Conservation (phyloP, 2,329 filamentous ascomycete species). For the Aspergillus eucalypticola region DNA sequence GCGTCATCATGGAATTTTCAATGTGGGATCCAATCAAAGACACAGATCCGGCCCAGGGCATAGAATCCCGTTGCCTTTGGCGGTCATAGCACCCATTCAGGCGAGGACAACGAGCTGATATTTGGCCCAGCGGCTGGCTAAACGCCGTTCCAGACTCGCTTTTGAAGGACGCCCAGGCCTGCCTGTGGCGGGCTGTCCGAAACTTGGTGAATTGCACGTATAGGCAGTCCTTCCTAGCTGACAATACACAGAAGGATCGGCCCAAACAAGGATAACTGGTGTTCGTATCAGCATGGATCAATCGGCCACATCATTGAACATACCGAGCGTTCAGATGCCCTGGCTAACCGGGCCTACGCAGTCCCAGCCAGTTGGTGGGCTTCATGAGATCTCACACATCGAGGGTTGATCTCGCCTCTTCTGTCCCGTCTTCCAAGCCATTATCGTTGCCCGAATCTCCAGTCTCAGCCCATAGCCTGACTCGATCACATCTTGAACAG, state of each 20-base stretch:
- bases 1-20: not conserved
- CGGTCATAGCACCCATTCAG: constrained; percentile 9
- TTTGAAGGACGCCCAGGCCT: not conserved
- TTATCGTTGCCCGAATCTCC: not conserved
- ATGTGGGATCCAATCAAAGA: not conserved
- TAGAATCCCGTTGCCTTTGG: not conserved
- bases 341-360: not conserved
- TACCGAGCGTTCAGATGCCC: not conserved
- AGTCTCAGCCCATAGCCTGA: not conserved
- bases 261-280: not conserved
- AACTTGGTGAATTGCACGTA: not conserved
- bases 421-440: constrained; percentile 2
- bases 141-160: not conserved
- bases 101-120: not conserved
- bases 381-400: not conserved
- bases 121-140: not conserved
- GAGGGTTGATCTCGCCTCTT: not conserved
- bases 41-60: not conserved
- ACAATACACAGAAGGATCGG: not conserved
- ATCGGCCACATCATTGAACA: not conserved
- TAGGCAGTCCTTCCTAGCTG: not conserved
- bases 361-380: not conserved
- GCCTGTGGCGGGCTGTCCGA: not conserved
- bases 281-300: not conserved
- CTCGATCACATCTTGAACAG: constrained; percentile 1